Base-by-base conservation (phyloP, 345 rosid genomes). In the Xanthoceras sorbifolium region DNA sequence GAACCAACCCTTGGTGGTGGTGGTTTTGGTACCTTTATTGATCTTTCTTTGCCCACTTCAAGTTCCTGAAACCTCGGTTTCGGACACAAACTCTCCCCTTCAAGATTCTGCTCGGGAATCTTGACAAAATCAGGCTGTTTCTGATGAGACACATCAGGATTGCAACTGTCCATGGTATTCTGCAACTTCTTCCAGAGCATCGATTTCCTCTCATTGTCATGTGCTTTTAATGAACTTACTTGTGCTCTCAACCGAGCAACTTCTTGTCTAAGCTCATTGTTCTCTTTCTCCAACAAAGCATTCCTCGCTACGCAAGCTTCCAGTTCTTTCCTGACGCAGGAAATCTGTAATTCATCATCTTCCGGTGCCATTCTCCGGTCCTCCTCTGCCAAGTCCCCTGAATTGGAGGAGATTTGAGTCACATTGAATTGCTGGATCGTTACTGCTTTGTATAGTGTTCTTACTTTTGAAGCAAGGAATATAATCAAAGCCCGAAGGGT, bases 121-220 rank as follows among this genome's bases (percentile, higher is more conserved):
- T 90, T 85, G 59, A 74, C 78, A 79, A 76, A 76, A 36, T 84
- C 88, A 61, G 83, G 31, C 17, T 79, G 80, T 77, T 87, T 94
- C 88, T 81, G 84, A 44, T 48, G 86, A 71, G 86, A 69, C 8
- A 67, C 77, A 9, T 84, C 85, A 36, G 73, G 31, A 80, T 84
- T 76, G 70, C 67, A 48, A 28, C 65, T 73, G 18, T 91, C 93
- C 26, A 78, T 81, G 50, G 92, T 74, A 79, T 78, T 90, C 80
- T 95, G 97, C 69, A 93, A 77, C 85, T 93, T 93, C 90, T 95
- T 93, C 99, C 98, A 92, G 14, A 92, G 91, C 83, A 87, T 78
- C 61, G 96, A 85, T 85, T 89, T 92, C 75, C 98, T 89, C 85
- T 92, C 99, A 64, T 89, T 90, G 62, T 91, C 99, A 68, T 89